Evolutionary conservation across 192 early-diverging fungal species (phyloP).

Genomic region (Backusella parvicylindrica): DNA sequence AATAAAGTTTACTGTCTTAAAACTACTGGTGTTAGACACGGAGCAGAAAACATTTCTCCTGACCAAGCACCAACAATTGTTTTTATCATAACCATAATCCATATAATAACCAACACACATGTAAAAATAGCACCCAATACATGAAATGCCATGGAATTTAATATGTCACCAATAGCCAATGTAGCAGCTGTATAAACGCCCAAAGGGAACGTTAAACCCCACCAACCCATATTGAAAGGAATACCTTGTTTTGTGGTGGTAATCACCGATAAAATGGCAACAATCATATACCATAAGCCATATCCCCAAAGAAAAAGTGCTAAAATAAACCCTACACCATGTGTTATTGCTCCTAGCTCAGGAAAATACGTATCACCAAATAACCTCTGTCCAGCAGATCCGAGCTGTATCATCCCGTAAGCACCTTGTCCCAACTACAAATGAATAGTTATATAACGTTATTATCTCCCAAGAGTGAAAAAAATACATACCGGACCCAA

Average conservation of each 20-base stretch:
- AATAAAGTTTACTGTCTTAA: background rate
- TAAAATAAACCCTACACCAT: background rate
- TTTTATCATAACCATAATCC: background rate
- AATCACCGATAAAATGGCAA: slow-evolving; percentile 37
- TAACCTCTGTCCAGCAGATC: slow-evolving; percentile 22
- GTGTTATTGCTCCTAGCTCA: background rate
- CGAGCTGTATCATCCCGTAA: slow-evolving; percentile 46
- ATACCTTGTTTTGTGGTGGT: slow-evolving; percentile 23
- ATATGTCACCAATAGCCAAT: background rate
- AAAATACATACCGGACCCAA: slow-evolving; percentile 37
- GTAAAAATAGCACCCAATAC: slow-evolving; percentile 7
- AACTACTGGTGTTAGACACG: slow-evolving; percentile 3
- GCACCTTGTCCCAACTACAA: slow-evolving; percentile 25
- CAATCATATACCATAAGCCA: slow-evolving; percentile 3
- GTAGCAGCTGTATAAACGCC: slow-evolving; percentile 34
- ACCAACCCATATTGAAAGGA: slow-evolving; percentile 55
- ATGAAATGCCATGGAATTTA: background rate
- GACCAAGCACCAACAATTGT: slow-evolving; percentile 2
- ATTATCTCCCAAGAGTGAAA: slow-evolving; percentile 25
- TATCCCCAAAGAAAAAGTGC: slow-evolving; percentile 8
- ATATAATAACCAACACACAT: slow-evolving; percentile 9
- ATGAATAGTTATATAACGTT: too few species aligned
- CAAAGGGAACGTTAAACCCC: slow-evolving; percentile 54
- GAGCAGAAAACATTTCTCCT: slow-evolving; percentile 17
- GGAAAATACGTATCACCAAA: slow-evolving; percentile 1